Evolutionary conservation across 352 stramenopile species (phyloP).

Genomic region (Elongisporangium prolatum): DNA sequence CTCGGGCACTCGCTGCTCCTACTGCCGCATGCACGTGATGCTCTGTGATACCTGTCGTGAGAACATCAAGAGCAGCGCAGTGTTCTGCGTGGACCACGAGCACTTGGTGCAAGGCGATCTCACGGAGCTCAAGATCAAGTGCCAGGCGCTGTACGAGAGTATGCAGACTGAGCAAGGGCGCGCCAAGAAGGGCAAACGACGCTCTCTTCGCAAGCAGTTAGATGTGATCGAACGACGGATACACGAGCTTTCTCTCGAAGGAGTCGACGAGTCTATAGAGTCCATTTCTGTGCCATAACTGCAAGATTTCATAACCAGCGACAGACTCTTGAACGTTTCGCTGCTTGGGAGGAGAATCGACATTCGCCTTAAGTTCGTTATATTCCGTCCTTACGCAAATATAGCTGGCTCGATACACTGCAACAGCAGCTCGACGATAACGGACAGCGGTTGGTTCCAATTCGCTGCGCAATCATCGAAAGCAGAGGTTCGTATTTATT

Average conservation of each 20-base stretch:
- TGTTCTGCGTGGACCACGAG: constrained; percentile 61
- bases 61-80: constrained; percentile 16
- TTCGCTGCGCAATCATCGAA: too few relatives aligned
- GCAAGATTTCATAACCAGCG: background rate
- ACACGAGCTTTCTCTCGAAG: constrained; percentile 20
- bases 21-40: constrained; percentile 79
- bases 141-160: constrained; percentile 21
- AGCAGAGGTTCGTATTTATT: too few relatives aligned
- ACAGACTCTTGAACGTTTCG: background rate
- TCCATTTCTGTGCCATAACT: background rate
- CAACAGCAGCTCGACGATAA: too few relatives aligned
- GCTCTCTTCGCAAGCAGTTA: constrained; percentile 79
- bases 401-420: too few relatives aligned
- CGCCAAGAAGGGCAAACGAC: constrained; percentile 57
- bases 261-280: background rate
- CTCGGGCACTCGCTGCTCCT: constrained; percentile 55
- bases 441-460: too few relatives aligned
- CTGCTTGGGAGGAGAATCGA: too few relatives aligned
- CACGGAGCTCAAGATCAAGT: constrained; percentile 28
- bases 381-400: too few relatives aligned
- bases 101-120: constrained; percentile 38
- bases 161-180: constrained; percentile 35
- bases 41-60: constrained; percentile 52
- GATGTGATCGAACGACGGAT: constrained; percentile 62
- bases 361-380: too few relatives aligned